Percentiles rank a stretch among this genome's conserved stretches.
Evolutionary conservation across 2,329 filamentous ascomycete species (phyloP).

Genomic region (Scleromitrula shiraiana): DNA sequence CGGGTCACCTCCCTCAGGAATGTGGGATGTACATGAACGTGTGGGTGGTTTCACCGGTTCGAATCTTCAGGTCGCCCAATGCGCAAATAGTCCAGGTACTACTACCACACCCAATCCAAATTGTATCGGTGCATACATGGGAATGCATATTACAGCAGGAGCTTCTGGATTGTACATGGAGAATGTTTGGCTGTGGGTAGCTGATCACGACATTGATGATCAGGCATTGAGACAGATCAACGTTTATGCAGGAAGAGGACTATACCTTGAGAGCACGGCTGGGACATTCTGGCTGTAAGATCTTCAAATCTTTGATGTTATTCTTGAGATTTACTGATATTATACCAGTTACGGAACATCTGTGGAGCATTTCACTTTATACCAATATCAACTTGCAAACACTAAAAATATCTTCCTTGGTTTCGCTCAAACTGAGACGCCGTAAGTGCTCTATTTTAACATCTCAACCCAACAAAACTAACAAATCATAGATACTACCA

Average conservation of each 20-base stretch:
- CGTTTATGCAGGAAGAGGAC: constrained; percentile 41
- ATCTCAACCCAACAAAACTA: too few species aligned
- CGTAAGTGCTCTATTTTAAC: too few species aligned
- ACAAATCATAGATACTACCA: constrained; percentile 48
- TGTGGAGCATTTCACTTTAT: constrained; percentile 45
- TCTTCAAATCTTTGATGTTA: too few species aligned
- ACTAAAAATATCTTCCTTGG: constrained; percentile 23
- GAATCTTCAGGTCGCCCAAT: constrained; percentile 15
- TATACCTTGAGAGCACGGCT: constrained; percentile 38
- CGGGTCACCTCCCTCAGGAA: constrained; percentile 41
- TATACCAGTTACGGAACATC: constrained; percentile 31
- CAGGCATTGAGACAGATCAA: constrained; percentile 46
- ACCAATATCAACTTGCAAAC: constrained; percentile 43
- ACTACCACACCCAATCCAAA: constrained; percentile 23
- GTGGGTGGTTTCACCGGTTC: constrained; percentile 36
- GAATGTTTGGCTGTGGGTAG: constrained; percentile 42
- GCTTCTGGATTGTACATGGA: constrained; percentile 40
- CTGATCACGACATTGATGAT: constrained; percentile 36
- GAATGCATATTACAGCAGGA: constrained; percentile 28
- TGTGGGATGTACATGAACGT: constrained; percentile 39
- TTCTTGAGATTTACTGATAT: too few species aligned
- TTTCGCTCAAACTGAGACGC: constrained; percentile 23
- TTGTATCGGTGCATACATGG: constrained; percentile 31
- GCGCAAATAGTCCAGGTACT: constrained; percentile 46
- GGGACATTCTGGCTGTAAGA: constrained; percentile 44